These are phyloP conservation scores for Mycena metata DNA, from an alignment of 768 basidiomycete species.

Conservation along the genomic window DNA sequence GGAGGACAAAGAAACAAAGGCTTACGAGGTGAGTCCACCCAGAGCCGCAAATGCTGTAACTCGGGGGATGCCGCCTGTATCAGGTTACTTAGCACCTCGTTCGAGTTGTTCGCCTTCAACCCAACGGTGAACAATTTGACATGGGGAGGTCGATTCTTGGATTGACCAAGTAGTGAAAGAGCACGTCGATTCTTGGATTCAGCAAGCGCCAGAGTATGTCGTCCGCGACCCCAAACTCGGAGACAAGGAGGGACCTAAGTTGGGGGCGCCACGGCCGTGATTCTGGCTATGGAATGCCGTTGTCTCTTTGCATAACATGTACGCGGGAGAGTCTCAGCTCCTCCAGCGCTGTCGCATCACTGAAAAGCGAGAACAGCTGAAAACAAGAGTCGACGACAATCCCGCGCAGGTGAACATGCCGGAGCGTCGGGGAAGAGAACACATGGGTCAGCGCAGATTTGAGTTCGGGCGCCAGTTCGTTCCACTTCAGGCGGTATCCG, in stretches of 20 bases:
- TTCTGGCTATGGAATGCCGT: neutral
- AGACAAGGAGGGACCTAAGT: conserved; percentile 9
- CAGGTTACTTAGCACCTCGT: neutral
- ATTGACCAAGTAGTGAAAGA: no score
- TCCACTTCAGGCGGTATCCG: conserved; percentile 5
- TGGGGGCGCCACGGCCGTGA: conserved; percentile 4
- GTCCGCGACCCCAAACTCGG: neutral
- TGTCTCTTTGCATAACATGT: no score
- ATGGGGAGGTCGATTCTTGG: neutral
- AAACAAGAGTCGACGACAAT: conserved; percentile 5
- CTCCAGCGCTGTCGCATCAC: conserved; percentile 6
- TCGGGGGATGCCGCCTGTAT: neutral
- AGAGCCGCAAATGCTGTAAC: neutral
- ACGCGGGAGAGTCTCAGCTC: neutral
- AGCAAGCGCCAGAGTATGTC: neutral
- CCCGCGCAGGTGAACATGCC: conserved; percentile 20
- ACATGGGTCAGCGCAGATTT: neutral
- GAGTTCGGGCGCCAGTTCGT: neutral
- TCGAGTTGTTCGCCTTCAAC: neutral
- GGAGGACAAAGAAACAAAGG: no score
- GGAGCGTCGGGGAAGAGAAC: neutral
- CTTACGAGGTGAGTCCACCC: neutral
- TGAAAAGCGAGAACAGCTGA: conserved; percentile 17
- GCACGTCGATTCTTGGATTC: no score
- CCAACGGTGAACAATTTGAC: conserved; percentile 1